These are phyloP conservation scores for Solanum paucissectum DNA, from an alignment of 257 asterid genomes.

Conservation along the genomic window DNA sequence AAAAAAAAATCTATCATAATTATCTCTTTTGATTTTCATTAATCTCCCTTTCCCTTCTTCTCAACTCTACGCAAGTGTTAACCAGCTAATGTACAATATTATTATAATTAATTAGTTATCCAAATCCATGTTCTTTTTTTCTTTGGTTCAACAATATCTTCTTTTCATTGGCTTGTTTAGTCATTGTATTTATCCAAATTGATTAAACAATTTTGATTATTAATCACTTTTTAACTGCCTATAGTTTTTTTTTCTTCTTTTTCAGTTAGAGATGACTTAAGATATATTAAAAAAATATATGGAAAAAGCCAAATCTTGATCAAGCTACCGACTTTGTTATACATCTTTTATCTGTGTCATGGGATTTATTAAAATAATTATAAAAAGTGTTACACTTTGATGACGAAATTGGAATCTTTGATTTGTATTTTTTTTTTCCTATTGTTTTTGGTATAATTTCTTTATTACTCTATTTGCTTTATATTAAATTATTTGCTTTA, in stretches of 20 bases:
- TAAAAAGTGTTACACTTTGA: neutral
- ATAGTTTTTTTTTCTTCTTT: neutral
- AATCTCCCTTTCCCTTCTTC: neutral
- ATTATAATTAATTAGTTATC: neutral
- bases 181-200: neutral
- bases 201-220: neutral
- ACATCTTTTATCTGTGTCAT: conserved; percentile 16
- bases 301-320: neutral
- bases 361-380: neutral
- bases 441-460: no score
- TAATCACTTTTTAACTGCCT: neutral
- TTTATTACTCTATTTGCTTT: no score
- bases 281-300: neutral
- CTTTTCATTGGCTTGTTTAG: neutral
- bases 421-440: neutral
- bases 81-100: neutral
- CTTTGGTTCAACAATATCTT: neutral
- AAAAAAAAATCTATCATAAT: neutral
- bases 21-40: neutral
- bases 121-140: neutral
- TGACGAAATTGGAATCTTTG: conserved; percentile 35
- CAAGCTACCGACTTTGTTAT: conserved; percentile 22
- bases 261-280: neutral
- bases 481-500: no score
- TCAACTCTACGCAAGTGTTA: neutral